Base-by-base conservation (phyloP, 768 basidiomycete genomes). In the Pleurotus cornucopiae region DNA sequence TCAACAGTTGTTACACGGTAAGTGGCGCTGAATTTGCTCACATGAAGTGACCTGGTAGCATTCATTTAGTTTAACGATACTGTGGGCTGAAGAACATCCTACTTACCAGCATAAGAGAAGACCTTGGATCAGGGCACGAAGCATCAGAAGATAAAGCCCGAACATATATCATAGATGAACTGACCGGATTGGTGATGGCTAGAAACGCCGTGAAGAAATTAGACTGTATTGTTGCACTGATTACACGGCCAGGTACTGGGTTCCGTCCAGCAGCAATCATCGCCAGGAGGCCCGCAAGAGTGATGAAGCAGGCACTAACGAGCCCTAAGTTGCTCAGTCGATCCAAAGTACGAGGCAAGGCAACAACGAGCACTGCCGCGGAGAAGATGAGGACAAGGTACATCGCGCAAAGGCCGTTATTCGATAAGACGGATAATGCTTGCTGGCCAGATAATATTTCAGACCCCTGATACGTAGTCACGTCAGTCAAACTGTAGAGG, bases 101-200 rank as follows among this genome's bases (percentile, higher is more conserved):
- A 44, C 73, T 54, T 49, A 76, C 78, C 78, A 49, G 77, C 78
- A 62, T 79, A 81, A 41, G 79, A 72, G 58, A 79, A 80, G 13
- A 78, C 78, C 76, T 77, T 18, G 12, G 16, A 25, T 38, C 21
- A 13, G 20, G 20, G 25, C 38, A 11, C 23, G 16, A 46, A 41
- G 26, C 21, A 26, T 34, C 57, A 23, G 34, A 11, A 54, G 7
- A 46, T 40, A 58, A 46, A 7, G 11, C 46, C 46, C 7, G 30
- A 23, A 21, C 9, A 20, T 40, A 2, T 43, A 38, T 41, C 7
- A 49, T 14, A 16, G 49, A 37, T 9, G 13, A n/a, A 54, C 73
- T 52, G 65, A 80, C 80, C 14, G 80, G 80, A 56, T 79, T 78
- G 0, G 79, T 82, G 25, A 82, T 74, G 4, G 80, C 78, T 46